Conservation (phyloP, 2,329 filamentous ascomycete species). For the Ceratocystis ficicola region DNA sequence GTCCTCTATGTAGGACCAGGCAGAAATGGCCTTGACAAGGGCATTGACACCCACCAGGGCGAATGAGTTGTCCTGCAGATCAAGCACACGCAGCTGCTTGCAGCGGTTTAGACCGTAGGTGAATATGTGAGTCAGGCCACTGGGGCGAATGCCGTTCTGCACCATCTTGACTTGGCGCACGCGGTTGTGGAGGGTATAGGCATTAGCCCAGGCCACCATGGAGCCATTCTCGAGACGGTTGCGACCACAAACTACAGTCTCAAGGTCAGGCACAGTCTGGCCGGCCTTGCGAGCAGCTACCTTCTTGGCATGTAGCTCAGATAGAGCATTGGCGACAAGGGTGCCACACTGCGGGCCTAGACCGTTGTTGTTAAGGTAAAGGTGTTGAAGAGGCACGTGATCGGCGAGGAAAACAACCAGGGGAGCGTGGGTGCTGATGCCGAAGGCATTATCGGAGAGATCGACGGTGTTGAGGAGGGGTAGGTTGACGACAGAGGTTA, state of each 20-base stretch:
- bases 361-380: constrained; percentile 97
- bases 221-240: constrained; percentile 92
- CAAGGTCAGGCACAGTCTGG: constrained; percentile 64
- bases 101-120: constrained; percentile 65
- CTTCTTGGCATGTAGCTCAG: constrained; percentile 72
- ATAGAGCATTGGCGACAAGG: constrained; percentile 77
- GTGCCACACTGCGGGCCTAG: constrained; percentile 85
- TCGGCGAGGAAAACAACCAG: constrained; percentile 81
- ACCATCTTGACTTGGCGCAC: constrained; percentile 91
- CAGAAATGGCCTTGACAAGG: constrained; percentile 59
- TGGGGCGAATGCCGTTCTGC: constrained; percentile 91
- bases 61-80: constrained; percentile 97
- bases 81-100: constrained; percentile 57
- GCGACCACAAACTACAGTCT: constrained; percentile 94
- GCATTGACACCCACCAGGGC: constrained; percentile 68
- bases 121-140: constrained; percentile 75
- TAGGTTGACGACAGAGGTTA: constrained; percentile 76
- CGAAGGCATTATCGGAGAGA: constrained; percentile 95
- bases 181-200: constrained; percentile 69
- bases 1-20: constrained; percentile 67
- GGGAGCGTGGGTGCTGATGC: constrained; percentile 84
- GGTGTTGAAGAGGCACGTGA: constrained; percentile 81
- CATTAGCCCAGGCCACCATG: constrained; percentile 88
- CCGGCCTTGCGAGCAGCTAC: constrained; percentile 59
- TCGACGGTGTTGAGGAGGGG: constrained; percentile 83